phyloP scores from a whole-genome alignment of 2,329 filamentous ascomycete species.

The Paramyrothecium sp. region DNA sequence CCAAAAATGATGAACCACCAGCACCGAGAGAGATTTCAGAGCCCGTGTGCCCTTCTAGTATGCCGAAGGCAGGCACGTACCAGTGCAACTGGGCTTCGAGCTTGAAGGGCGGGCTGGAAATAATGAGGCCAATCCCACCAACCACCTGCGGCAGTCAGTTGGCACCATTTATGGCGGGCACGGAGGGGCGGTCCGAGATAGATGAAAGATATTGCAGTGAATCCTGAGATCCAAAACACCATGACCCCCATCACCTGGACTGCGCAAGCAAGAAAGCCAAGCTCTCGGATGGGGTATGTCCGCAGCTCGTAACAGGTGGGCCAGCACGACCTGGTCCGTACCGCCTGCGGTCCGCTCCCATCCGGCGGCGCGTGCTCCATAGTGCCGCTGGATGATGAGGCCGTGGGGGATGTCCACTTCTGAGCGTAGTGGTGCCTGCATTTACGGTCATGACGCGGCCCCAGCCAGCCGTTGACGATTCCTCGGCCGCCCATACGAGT shows the following conservation, averaged over 20 bases:
- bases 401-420: conserved; percentile 16
- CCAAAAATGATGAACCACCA: conserved; percentile 63
- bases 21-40: conserved; percentile 65
- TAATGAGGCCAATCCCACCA: conserved; percentile 59
- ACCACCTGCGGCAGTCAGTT: conserved; percentile 60
- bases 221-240: conserved; percentile 63
- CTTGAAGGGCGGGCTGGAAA: conserved; percentile 60
- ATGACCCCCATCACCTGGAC: conserved; percentile 57
- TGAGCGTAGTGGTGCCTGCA: conserved; percentile 26
- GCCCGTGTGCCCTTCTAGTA: conserved; percentile 68
- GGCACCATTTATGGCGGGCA: conserved; percentile 40
- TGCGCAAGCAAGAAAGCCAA: conserved; percentile 61
- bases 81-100: conserved; percentile 64
- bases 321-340: conserved; percentile 55
- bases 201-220: conserved; percentile 59
- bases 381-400: neutral
- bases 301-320: conserved; percentile 55
- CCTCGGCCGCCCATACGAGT: conserved; percentile 67
- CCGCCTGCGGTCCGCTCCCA: neutral
- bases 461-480: conserved; percentile 14
- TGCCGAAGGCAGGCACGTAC: conserved; percentile 54
- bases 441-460: conserved; percentile 7
- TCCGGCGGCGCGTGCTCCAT: neutral
- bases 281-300: conserved; percentile 57
- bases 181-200: conserved; percentile 34